Evolutionary conservation across 2,329 filamentous ascomycete species (phyloP), one percentile per base, ranked within the genome.

Genomic region (Microcyclospora tardicrescens): DNA sequence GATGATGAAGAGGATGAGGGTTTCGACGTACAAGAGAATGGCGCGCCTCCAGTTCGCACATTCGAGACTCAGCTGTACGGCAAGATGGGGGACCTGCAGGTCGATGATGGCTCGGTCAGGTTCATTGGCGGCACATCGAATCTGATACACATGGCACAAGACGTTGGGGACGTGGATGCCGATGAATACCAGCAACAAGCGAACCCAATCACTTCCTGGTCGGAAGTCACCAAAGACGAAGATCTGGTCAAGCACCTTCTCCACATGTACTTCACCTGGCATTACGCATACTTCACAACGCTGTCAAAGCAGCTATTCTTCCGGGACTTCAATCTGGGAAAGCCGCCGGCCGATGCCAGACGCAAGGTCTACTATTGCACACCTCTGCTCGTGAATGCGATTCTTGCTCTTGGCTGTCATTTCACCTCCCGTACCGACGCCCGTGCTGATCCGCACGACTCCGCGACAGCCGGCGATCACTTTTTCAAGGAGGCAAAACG

Each of bases 261-360:
- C 56, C 89, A 87, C 54, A 87, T 96, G 84, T 98, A 98, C 63
- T 96, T 96, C 63, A 85, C 79, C 51, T 96, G 89, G 82, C 91
- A 96, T 61, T 96, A 96, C 60, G 80, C 86, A 13, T 96, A 91
- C 62, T 98, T 96, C 59, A 89, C 86, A 3, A 91, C 84, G 0
- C 67, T 96, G 6, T 89, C 87, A 10, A 93, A 84, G 58, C 77
- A 72, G 29, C 66, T 93, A 27, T 96, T 98, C 57, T 87, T 84
- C 56, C 73, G 80, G 32, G 87, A 96, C 57, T 95, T 93, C 51
- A 60, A 80, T 33, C 72, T 71, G 11, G 89, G 91, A 1, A 77
- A 72, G 44, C 73, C 74, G 3, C 66, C 67, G 1, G 61, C 68
- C 0, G 57, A 60, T 27, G 62, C 59, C 4, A 54, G 52, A 37